Conservation (phyloP, 768 basidiomycete genomes). For the Tephrocybe sp. region DNA sequence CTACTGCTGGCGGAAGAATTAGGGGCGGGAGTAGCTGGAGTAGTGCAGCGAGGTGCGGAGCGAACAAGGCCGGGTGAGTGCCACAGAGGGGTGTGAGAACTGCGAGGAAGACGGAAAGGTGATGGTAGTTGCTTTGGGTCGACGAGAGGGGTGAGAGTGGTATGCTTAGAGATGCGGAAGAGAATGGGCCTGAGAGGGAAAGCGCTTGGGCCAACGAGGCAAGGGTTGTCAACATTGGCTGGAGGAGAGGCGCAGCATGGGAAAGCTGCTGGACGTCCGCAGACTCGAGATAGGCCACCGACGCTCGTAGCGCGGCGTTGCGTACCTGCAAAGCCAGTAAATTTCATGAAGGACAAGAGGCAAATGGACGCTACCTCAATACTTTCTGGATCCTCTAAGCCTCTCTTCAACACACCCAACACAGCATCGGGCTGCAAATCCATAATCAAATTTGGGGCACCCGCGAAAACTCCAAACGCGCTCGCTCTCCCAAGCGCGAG, state of each 20-base stretch:
- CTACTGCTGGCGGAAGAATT: slow-evolving; percentile 53
- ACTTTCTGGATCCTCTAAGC: slow-evolving; percentile 65
- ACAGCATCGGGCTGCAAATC: slow-evolving; percentile 74
- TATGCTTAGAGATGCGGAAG: slow-evolving; percentile 14
- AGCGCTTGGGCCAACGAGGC: slow-evolving; percentile 47
- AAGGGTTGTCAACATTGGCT: slow-evolving; percentile 74
- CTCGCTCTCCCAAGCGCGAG: slow-evolving; percentile 43
- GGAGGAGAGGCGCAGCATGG: slow-evolving; percentile 58
- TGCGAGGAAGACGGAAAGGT: slow-evolving; percentile 64
- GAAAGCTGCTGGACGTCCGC: slow-evolving; percentile 60
- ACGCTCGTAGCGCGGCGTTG: slow-evolving; percentile 67
- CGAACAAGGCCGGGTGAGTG: slow-evolving; percentile 69
- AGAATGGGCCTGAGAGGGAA: slow-evolving; percentile 24
- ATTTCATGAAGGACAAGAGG: not conserved
- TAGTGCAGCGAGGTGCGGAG: slow-evolving; percentile 64
- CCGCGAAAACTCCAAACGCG: slow-evolving; percentile 71
- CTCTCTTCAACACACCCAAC: slow-evolving; percentile 60
- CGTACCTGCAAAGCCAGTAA: slow-evolving; percentile 48
- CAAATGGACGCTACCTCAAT: no score
- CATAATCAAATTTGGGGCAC: slow-evolving; percentile 72
- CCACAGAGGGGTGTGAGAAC: slow-evolving; percentile 70
- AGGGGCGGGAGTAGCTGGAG: slow-evolving; percentile 69
- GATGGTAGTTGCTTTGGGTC: slow-evolving; percentile 31
- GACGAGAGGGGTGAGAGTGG: not conserved
- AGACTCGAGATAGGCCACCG: slow-evolving; percentile 64